phyloP scores from a whole-genome alignment of 179 eudicot genomes.

The Beta lomatogona region DNA sequence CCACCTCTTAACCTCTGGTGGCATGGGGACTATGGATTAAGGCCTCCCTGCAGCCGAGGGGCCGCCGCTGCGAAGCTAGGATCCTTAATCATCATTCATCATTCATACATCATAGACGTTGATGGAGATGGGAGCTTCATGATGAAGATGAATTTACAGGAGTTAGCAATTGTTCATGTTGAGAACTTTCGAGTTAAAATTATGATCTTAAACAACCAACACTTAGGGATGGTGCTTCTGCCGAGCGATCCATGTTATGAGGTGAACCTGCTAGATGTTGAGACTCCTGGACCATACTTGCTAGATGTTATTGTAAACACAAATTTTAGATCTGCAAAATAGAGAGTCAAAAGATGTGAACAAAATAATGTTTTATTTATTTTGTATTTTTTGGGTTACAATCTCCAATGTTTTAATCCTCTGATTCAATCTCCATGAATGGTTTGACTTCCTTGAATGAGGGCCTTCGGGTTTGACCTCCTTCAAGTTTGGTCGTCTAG shows the following conservation, averaged over 20 bases:
- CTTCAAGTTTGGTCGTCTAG: no score
- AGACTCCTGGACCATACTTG: conserved; percentile 18
- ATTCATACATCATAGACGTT: conserved; percentile 92
- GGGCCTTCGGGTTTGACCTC: no score
- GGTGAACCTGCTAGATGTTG: conserved; percentile 50
- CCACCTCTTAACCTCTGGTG: conserved; percentile 13
- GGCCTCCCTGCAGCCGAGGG: conserved; percentile 87
- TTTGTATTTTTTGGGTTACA: no score
- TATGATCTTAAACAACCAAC: conserved; percentile 69
- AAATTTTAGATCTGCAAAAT: no score
- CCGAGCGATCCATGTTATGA: conserved; percentile 80
- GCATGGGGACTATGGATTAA: conserved; percentile 52
- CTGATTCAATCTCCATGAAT: no score
- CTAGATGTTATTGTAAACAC: no score
- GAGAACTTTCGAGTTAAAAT: conserved; percentile 80
- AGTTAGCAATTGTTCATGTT: conserved; percentile 67
- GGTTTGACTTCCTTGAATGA: no score
- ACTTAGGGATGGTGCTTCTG: conserved; percentile 86
- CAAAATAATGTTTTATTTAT: no score
- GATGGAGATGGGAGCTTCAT: conserved; percentile 86
- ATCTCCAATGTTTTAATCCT: no score
- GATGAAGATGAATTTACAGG: conserved; percentile 93
- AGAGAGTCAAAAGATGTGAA: no score
- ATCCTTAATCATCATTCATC: conserved; percentile 32
- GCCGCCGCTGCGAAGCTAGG: conserved; percentile 77